Evolutionary conservation across 83 land plant genomes (phyloP), one percentile per base, ranked within the genome.

Genomic region (Picea abies): DNA sequence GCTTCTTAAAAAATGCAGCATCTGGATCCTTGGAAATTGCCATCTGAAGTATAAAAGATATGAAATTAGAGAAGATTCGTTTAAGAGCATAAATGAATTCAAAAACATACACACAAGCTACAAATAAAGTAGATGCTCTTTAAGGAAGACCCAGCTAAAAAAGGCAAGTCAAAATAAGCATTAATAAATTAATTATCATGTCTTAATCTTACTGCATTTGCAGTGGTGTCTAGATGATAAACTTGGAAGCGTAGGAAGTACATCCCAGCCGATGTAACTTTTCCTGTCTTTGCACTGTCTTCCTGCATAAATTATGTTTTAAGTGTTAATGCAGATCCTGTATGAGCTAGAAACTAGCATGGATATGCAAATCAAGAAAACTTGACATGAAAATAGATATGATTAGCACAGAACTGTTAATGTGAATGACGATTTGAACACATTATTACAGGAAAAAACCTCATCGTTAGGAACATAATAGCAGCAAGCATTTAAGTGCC

Each of bases 251-350:
- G 89, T 63, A 98, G 91, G 85, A 98, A 98, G 82, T 92, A 98
- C 97, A 96, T 92, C 65, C 99, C 99, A 75, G 99, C 99, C 80
- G 96, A 94, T 49, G 99, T 98, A 62, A 92, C 89, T 83, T 90
- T 98, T 63, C 99, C 99, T 19, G 93, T 89, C 83, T 90, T 96
- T 41, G 89, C 73, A 86, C 99, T 87, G 64, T 98, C 99, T 86
- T 98, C 99, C 99, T 98, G 88, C 63, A 81, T 49, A 75, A 78
- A 44, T 22, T 20, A 12, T 1, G 49, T 75, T 49, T 11, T 9
- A 41, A 12, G 29, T 0, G 17, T 47, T 75, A 75, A 44, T 75
- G 58, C 78, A 75, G 60, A 39, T n/a, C 60, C n/a, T 47, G 29
- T 75, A 41, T 10, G 17, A 11, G 25, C 60, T n/a, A 75, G 1